Percentiles rank a stretch among this genome's conserved stretches.
Conservation (phyloP, 2,329 filamentous ascomycete genomes). For the Fusarium longipes region DNA sequence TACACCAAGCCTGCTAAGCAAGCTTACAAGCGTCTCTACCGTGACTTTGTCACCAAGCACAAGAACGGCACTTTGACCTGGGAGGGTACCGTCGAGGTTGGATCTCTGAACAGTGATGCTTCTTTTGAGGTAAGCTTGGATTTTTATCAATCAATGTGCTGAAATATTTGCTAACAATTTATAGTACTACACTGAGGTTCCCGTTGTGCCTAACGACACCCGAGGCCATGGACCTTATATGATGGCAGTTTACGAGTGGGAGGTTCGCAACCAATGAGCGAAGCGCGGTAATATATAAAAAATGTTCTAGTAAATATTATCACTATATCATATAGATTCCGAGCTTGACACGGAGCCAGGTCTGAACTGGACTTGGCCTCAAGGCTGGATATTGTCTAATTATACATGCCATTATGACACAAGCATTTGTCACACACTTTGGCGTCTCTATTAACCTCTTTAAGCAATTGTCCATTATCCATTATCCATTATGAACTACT, state of each 20-base stretch:
- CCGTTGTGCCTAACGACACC: constrained; percentile 44
- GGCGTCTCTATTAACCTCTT: neutral
- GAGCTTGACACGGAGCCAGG: neutral
- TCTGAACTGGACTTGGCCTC: neutral
- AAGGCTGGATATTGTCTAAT: constrained; percentile 8
- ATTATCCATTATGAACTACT: no score
- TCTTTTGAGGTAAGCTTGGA: constrained; percentile 58
- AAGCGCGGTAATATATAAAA: neutral
- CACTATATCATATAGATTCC: constrained; percentile 14
- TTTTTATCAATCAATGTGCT: fast-evolving
- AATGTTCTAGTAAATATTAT: neutral
- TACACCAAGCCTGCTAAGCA: constrained; percentile 40
- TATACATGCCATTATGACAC: neutral
- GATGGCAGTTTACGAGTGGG: constrained; percentile 47
- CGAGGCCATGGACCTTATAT: constrained; percentile 48
- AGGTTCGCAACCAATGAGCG: constrained; percentile 28
- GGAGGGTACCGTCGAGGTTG: constrained; percentile 64
- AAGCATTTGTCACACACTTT: neutral
- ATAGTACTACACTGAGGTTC: constrained; percentile 47
- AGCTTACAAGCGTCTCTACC: constrained; percentile 52
- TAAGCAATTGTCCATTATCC: no score
- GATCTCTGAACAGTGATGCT: constrained; percentile 61
- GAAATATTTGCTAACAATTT: neutral
- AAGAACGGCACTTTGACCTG: constrained; percentile 61
- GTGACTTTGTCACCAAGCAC: constrained; percentile 59